phyloP scores from a whole-genome alignment of 2,329 filamentous ascomycete species.

The Fusarium secorum region DNA sequence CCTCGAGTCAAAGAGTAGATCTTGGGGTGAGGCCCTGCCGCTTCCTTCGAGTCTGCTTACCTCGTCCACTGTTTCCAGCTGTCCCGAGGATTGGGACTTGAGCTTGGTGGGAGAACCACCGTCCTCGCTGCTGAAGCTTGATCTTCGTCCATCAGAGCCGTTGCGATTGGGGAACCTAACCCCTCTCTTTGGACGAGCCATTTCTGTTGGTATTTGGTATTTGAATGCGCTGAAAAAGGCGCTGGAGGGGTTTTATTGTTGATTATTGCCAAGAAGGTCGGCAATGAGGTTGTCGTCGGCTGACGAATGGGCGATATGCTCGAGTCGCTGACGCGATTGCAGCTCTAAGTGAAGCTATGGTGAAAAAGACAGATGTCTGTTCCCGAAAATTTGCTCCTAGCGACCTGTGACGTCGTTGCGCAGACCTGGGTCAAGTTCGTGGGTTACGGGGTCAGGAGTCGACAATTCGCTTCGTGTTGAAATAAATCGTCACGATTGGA shows the following conservation, averaged over 20 bases:
- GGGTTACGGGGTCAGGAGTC: conserved; percentile 16
- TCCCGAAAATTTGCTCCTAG: not conserved
- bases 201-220: conserved; percentile 30
- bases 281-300: conserved; percentile 15
- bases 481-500: conserved; percentile 12
- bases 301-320: not conserved
- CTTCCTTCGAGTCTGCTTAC: conserved; percentile 34
- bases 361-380: conserved; percentile 1
- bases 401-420: conserved; percentile 26
- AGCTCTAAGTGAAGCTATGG: not conserved
- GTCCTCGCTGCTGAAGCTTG: conserved; percentile 74
- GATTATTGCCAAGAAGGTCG: not conserved
- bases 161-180: conserved; percentile 62
- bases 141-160: conserved; percentile 64
- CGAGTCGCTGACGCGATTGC: conserved; percentile 2
- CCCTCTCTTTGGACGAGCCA: conserved; percentile 56
- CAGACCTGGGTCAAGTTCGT: conserved; percentile 15
- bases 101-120: conserved; percentile 48
- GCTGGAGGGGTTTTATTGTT: not conserved
- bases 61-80: conserved; percentile 49
- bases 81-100: conserved; percentile 40
- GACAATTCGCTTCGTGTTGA: conserved; percentile 4
- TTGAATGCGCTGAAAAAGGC: conserved; percentile 1
- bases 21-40: not conserved
- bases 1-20: not conserved